A percentile compares a stretch with the other conserved stretches of the same genome.
phyloP scores from a whole-genome alignment of 2,329 filamentous ascomycete genomes.

The Pseudonectria buxi region DNA sequence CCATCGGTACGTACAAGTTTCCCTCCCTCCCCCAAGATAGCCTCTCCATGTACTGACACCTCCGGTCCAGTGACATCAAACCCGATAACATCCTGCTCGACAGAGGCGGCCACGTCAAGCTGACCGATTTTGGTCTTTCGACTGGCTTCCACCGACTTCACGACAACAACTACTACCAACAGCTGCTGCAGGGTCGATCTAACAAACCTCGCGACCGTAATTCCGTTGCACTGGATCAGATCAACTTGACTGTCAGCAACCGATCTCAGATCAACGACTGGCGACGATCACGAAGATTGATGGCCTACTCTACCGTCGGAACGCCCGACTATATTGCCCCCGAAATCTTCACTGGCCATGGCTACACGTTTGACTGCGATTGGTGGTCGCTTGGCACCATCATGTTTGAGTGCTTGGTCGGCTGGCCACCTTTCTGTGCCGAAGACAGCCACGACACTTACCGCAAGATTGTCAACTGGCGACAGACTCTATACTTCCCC shows the following conservation, averaged over 20 bases:
- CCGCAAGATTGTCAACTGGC: conserved; percentile 98
- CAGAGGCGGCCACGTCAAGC: conserved; percentile 90
- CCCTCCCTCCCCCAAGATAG: neutral
- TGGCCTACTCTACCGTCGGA: conserved; percentile 97
- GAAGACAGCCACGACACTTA: conserved; percentile 98
- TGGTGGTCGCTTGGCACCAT: conserved; percentile 99
- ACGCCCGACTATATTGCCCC: conserved; percentile 98
- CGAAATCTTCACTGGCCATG: conserved; percentile 94
- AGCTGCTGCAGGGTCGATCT: conserved; percentile 76
- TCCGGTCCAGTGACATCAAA: conserved; percentile 76
- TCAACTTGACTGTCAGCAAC: conserved; percentile 96
- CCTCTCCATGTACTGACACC: conserved; percentile 7
- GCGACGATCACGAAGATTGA: conserved; percentile 88
- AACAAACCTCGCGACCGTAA: conserved; percentile 73
- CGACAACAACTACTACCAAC: conserved; percentile 97
- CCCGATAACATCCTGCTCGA: conserved; percentile 97
- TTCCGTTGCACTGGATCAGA: conserved; percentile 94
- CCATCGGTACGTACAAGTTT: conserved; percentile 65
- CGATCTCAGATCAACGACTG: conserved; percentile 97
- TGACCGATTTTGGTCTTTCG: conserved; percentile 95
- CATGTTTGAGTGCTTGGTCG: conserved; percentile 98
- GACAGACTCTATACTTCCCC: conserved; percentile 90
- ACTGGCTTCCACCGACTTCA: conserved; percentile 98
- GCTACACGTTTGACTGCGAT: conserved; percentile 94
- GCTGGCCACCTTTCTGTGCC: conserved; percentile 98